phyloP scores from a whole-genome alignment of 1,284 basidiomycete species.

The Rhizopogon parksii region DNA sequence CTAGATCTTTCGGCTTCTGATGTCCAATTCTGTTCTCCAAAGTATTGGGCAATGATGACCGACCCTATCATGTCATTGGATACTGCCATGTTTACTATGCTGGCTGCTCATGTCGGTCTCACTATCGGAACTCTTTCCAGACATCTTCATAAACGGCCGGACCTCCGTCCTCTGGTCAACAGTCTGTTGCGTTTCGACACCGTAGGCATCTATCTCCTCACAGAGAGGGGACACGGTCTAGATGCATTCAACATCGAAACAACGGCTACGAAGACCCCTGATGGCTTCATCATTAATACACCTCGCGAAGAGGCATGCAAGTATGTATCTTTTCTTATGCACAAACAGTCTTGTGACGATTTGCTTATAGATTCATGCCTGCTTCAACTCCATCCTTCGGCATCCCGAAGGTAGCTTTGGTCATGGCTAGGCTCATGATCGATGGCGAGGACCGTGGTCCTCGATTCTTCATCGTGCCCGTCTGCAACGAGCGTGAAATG shows the following conservation, averaged over 20 bases:
- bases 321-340: constrained; percentile 27
- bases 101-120: constrained; percentile 43
- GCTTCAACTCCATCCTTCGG: constrained; percentile 48
- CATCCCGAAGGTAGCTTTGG: constrained; percentile 44
- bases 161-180: constrained; percentile 39
- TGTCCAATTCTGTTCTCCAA: constrained; percentile 38
- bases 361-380: constrained; percentile 47
- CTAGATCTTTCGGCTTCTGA: constrained; percentile 37
- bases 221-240: constrained; percentile 53
- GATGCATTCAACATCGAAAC: constrained; percentile 55
- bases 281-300: constrained; percentile 48
- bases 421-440: constrained; percentile 47
- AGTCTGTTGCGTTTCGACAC: constrained; percentile 42
- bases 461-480: constrained; percentile 46
- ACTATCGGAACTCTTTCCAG: constrained; percentile 44
- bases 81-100: constrained; percentile 41
- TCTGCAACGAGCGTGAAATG: constrained; percentile 45
- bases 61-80: constrained; percentile 44
- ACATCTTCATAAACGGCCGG: constrained; percentile 40
- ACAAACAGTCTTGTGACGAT: neutral
- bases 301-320: constrained; percentile 51
- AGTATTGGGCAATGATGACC: constrained; percentile 44
- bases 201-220: constrained; percentile 44
- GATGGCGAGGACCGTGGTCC: constrained; percentile 42
- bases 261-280: constrained; percentile 43